These are phyloP conservation scores for Chamaecyparis obtusa DNA, from an alignment of 75 land plant species.

Conservation along the genomic window DNA sequence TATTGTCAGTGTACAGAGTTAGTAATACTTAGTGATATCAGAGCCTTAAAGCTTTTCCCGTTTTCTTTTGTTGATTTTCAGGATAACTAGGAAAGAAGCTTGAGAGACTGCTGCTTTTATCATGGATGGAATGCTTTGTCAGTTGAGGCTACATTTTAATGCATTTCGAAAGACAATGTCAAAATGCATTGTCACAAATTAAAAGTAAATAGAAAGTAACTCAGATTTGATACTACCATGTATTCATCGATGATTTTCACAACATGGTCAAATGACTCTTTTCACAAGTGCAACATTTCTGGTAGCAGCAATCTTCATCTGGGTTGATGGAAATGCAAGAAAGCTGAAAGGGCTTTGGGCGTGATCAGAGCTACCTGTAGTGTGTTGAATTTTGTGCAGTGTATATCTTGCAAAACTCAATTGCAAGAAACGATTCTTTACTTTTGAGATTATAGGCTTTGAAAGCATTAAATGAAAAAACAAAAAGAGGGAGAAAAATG, in stretches of 20 bases:
- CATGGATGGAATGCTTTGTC: neutral
- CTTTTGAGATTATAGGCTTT: neutral
- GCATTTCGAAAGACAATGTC: neutral
- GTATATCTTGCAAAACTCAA: neutral
- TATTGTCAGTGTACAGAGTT: neutral
- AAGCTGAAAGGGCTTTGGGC: neutral
- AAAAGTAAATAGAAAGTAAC: neutral
- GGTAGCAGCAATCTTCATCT: neutral
- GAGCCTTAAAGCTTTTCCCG: neutral
- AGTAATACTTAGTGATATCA: neutral
- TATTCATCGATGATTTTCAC: neutral
- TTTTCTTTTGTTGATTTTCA: constrained; percentile 18
- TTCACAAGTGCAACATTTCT: neutral
- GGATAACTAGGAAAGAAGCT: constrained; percentile 74
- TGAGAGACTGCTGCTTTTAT: constrained; percentile 21
- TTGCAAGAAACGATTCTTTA: neutral
- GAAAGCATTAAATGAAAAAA: neutral
- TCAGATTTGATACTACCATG: too few species aligned
- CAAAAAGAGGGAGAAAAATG: neutral
- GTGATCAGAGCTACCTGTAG: neutral
- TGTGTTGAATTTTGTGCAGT: neutral
- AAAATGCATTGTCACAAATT: neutral
- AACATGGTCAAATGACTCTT: neutral
- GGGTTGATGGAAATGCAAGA: neutral
- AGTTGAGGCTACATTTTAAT: neutral